Evolutionary conservation across 1,139 yeast species (phyloP).

Genomic region (Saccharomyces hybrid): DNA sequence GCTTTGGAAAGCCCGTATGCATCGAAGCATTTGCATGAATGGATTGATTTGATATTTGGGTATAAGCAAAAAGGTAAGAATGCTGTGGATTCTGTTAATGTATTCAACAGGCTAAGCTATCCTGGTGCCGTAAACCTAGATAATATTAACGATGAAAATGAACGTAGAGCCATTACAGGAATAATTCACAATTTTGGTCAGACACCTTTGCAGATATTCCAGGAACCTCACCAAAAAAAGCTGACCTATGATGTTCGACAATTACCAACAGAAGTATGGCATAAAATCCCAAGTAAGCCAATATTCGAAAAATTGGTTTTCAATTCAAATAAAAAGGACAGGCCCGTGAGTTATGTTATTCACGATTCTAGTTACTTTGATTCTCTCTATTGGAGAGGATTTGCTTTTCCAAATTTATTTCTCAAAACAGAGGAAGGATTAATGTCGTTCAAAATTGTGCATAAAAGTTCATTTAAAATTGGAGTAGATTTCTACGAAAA

Average conservation of each 20-base stretch:
- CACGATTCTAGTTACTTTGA: background rate
- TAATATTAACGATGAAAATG: slow-evolving; percentile 60
- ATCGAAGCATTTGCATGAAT: slow-evolving; percentile 60
- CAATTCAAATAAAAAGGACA: background rate
- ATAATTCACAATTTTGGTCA: slow-evolving; percentile 88
- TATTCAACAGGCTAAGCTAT: slow-evolving; percentile 74
- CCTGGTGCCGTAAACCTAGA: slow-evolving; percentile 77
- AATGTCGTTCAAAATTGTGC: background rate
- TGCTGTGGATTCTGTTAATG: slow-evolving; percentile 60
- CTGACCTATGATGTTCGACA: slow-evolving; percentile 23
- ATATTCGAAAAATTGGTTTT: background rate
- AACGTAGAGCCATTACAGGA: slow-evolving; percentile 68
- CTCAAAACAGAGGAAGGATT: background rate
- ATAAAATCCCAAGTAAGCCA: background rate
- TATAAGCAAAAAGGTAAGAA: slow-evolving; percentile 63
- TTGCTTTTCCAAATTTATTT: background rate
- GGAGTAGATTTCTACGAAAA: slow-evolving; percentile 13
- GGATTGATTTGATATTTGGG: slow-evolving; percentile 85
- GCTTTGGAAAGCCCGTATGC: slow-evolving; percentile 80
- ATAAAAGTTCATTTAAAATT: background rate
- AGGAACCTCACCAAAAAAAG: slow-evolving; percentile 52
- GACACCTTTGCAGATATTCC: slow-evolving; percentile 68
- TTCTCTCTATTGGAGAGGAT: background rate
- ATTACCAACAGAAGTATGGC: slow-evolving; percentile 6
- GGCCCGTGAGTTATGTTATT: background rate